A percentile compares a stretch with the other conserved stretches of the same genome.
These are phyloP conservation scores for Acer saccharum DNA, from an alignment of 345 rosid species.

Conservation along the genomic window DNA sequence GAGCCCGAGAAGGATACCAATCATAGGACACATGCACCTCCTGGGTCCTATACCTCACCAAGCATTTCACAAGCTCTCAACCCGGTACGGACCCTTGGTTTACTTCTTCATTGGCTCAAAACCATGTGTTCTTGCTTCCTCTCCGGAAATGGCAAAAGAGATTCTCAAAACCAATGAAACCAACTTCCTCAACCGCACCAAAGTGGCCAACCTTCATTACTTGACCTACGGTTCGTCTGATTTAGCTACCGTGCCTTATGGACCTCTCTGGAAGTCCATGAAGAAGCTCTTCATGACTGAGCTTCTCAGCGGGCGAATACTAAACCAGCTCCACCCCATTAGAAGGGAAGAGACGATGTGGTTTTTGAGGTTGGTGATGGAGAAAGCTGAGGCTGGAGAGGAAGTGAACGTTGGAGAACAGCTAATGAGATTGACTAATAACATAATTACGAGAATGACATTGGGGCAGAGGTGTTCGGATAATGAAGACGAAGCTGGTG, in stretches of 20 bases:
- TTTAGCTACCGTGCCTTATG: slow-evolving; percentile 66
- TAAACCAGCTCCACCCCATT: slow-evolving; percentile 44
- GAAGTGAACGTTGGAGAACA: slow-evolving; percentile 46
- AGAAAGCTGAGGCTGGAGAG: slow-evolving; percentile 45
- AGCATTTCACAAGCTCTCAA: slow-evolving; percentile 66
- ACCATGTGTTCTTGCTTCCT: slow-evolving; percentile 63
- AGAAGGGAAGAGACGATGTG: slow-evolving; percentile 47
- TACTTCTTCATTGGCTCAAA: slow-evolving; percentile 71
- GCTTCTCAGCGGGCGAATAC: slow-evolving; percentile 54
- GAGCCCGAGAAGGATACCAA: slow-evolving; percentile 56
- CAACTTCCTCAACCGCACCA: slow-evolving; percentile 58
- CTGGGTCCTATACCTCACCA: slow-evolving; percentile 62
- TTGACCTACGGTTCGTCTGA: slow-evolving; percentile 81
- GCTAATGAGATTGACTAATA: slow-evolving; percentile 62
- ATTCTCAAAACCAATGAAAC: slow-evolving; percentile 61
- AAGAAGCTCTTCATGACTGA: slow-evolving; percentile 72
- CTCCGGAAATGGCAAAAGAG: slow-evolving; percentile 56
- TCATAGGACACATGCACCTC: slow-evolving; percentile 77
- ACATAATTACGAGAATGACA: slow-evolving; percentile 62
- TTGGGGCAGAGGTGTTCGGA: slow-evolving; percentile 49
- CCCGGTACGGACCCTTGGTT: slow-evolving; percentile 57
- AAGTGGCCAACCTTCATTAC: slow-evolving; percentile 54
- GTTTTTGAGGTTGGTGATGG: slow-evolving; percentile 36
- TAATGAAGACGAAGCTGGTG: slow-evolving; percentile 37
- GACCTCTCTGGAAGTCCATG: slow-evolving; percentile 78